These are phyloP conservation scores for Penicillium pulvis DNA, from an alignment of 495 filamentous ascomycete genomes.

Conservation along the genomic window DNA sequence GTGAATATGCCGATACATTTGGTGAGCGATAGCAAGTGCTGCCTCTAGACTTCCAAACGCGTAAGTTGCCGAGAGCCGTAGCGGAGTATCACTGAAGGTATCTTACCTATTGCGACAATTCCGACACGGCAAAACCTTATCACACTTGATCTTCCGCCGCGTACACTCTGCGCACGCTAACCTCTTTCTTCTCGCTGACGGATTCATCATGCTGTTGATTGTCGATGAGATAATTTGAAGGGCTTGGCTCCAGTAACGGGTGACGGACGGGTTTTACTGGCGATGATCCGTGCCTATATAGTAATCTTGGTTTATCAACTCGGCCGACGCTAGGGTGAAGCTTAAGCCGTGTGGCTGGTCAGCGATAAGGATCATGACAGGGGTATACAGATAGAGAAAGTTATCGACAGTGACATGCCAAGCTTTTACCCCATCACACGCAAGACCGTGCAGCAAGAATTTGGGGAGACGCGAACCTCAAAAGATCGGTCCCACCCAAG, in stretches of 20 bases:
- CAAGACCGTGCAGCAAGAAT: too few relatives aligned
- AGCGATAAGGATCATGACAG: not conserved
- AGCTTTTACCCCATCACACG: too few relatives aligned
- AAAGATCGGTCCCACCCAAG: not conserved
- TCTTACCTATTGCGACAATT: conserved; percentile 27
- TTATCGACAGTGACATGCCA: too few relatives aligned
- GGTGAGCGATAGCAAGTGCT: not conserved
- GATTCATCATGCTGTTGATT: conserved; percentile 3
- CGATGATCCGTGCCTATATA: too few relatives aligned
- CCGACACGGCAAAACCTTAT: conserved; percentile 30
- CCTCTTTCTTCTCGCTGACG: conserved; percentile 7
- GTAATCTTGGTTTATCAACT: not conserved
- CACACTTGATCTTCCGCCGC: conserved; percentile 29
- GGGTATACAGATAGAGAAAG: too few relatives aligned
- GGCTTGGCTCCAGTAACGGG: not conserved
- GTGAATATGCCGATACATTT: not conserved
- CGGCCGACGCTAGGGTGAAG: not conserved
- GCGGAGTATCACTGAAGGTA: not conserved
- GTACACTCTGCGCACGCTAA: conserved; percentile 20
- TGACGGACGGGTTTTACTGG: not conserved
- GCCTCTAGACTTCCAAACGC: not conserved
- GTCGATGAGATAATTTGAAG: too few relatives aligned
- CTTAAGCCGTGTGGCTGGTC: not conserved
- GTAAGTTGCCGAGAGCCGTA: not conserved
- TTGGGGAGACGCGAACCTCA: not conserved